These are phyloP conservation scores for Carex littledalei DNA, from an alignment of 176 grass and related monocot genomes.

Conservation along the genomic window DNA sequence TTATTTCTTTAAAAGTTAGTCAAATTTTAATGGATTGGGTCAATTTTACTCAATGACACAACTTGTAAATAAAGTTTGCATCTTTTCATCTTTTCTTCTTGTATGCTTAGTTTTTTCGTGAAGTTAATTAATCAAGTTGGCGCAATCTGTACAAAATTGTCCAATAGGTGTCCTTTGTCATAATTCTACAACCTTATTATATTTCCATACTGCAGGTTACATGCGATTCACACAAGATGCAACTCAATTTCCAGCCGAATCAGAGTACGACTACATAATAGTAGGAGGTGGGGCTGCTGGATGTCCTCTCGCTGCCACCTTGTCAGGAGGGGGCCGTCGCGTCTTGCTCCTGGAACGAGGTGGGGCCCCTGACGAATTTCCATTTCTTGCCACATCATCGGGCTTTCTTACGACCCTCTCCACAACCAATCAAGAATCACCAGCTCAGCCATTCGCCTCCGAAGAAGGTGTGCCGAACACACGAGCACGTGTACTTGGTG, in stretches of 20 bases:
- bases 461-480: conserved; percentile 63
- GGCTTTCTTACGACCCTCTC: conserved; percentile 63
- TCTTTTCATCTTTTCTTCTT: not conserved
- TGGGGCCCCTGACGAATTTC: conserved; percentile 57
- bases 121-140: not conserved
- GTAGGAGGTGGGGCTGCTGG: conserved; percentile 75
- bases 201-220: conserved; percentile 27
- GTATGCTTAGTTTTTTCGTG: not conserved
- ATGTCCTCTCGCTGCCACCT: conserved; percentile 61
- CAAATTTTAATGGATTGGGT: not conserved
- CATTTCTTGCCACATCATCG: conserved; percentile 32
- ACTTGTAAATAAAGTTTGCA: not conserved
- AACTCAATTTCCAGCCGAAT: conserved; percentile 37
- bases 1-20: not conserved
- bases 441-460: conserved; percentile 40
- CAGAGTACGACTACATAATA: conserved; percentile 80
- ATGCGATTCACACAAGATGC: conserved; percentile 48
- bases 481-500: conserved; percentile 54
- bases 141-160: not conserved
- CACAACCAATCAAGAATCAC: conserved; percentile 43
- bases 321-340: conserved; percentile 39
- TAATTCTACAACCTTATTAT: not conserved
- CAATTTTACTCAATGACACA: not conserved
- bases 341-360: conserved; percentile 71
- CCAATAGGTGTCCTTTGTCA: not conserved